Evolutionary conservation across 495 filamentous ascomycete genomes (phyloP).

Genomic region (Margaritispora aquatica): DNA sequence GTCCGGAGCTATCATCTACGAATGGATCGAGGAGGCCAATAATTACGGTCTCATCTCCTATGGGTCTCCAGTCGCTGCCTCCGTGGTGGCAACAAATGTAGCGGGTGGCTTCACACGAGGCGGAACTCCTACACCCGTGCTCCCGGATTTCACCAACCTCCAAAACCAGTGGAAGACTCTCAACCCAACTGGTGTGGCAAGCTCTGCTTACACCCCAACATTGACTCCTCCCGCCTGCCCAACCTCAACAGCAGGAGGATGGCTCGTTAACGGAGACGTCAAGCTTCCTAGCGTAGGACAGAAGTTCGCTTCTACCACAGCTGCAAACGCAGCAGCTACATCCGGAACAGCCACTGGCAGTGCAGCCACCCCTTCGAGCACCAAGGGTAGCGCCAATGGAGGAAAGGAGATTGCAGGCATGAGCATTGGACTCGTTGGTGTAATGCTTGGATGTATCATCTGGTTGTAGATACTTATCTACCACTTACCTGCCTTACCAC

Average conservation of each 20-base stretch:
- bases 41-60: conserved; percentile 82
- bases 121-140: conserved; percentile 68
- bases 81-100: conserved; percentile 42
- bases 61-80: conserved; percentile 45
- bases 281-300: conserved; percentile 63
- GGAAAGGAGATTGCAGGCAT: conserved; percentile 47
- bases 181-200: conserved; percentile 58
- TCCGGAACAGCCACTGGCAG: conserved; percentile 13
- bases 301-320: conserved; percentile 25
- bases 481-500: too few relatives aligned
- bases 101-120: conserved; percentile 60
- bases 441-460: conserved; percentile 48
- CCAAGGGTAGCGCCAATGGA: conserved; percentile 24
- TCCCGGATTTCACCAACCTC: conserved; percentile 73
- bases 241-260: conserved; percentile 57
- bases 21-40: conserved; percentile 85
- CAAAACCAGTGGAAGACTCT: conserved; percentile 70
- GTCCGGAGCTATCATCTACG: conserved; percentile 82
- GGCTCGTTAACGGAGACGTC: conserved; percentile 64
- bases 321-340: background rate
- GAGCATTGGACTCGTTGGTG: conserved; percentile 42
- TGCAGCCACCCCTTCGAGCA: conserved; percentile 11
- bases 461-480: conserved; percentile 33
- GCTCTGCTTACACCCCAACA: conserved; percentile 54
- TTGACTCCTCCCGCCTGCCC: conserved; percentile 68